Evolutionary conservation across 164 flowering plant species (phyloP).

Genomic region (Stephania yunnanensis): DNA sequence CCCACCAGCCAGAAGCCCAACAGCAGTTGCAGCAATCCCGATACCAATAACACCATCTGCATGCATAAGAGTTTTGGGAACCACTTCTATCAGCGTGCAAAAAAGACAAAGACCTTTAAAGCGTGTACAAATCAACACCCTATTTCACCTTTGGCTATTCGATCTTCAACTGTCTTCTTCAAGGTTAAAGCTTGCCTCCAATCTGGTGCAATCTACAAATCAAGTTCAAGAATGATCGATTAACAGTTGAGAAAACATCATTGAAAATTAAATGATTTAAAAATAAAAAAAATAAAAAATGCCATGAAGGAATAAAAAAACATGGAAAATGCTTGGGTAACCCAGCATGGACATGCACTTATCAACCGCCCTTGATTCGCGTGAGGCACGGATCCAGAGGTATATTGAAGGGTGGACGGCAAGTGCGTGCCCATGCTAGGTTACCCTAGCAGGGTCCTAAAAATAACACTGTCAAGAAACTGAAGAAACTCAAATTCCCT

Average conservation of each 20-base stretch:
- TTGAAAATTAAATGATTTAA: background rate
- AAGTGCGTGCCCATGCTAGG: too few relatives aligned
- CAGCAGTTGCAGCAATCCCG: constrained; percentile 87
- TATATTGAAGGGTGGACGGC: too few relatives aligned
- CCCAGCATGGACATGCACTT: too few relatives aligned
- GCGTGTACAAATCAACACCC: background rate
- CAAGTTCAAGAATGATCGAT: background rate
- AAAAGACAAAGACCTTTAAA: background rate
- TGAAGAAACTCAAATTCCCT: background rate
- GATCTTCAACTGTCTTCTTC: constrained; percentile 75
- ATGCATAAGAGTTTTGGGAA: constrained; percentile 7
- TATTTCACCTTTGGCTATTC: constrained; percentile 62
- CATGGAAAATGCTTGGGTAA: too few relatives aligned
- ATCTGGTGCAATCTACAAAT: constrained; percentile 75
- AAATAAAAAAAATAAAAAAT: too few relatives aligned
- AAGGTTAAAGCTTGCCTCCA: constrained; percentile 82
- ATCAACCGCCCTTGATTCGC: too few relatives aligned
- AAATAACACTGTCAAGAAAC: background rate
- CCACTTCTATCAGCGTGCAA: background rate
- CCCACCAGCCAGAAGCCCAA: constrained; percentile 73
- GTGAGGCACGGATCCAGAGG: too few relatives aligned
- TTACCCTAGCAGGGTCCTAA: too few relatives aligned
- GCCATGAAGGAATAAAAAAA: too few relatives aligned
- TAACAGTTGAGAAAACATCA: background rate
- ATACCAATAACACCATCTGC: constrained; percentile 97